These are phyloP conservation scores for Wickerhamomyces xylosicus DNA, from an alignment of 805 yeast species.

Conservation along the genomic window DNA sequence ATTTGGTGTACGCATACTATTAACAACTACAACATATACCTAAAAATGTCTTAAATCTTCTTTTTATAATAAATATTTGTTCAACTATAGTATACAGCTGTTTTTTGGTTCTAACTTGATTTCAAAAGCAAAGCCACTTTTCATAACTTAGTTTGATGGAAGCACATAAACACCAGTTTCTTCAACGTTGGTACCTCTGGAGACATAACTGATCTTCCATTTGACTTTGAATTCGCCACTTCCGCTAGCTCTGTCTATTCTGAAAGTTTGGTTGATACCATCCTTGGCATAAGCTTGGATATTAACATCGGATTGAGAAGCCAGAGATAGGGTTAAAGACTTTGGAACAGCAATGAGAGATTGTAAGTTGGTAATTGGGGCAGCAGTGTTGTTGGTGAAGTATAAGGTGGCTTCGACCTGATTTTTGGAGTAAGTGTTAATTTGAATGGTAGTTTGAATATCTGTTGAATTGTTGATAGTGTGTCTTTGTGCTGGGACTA, in stretches of 20 bases:
- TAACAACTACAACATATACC: too few relatives aligned
- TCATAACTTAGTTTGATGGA: not conserved
- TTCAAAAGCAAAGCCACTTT: too few relatives aligned
- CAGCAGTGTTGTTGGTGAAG: conserved; percentile 39
- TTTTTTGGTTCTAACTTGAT: too few relatives aligned
- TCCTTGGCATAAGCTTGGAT: conserved; percentile 37
- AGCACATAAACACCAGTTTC: conserved; percentile 25
- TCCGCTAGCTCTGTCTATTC: conserved; percentile 24
- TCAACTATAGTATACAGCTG: too few relatives aligned
- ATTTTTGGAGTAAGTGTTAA: conserved; percentile 25
- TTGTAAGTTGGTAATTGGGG: conserved; percentile 38
- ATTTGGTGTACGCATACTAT: too few relatives aligned
- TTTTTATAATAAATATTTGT: too few relatives aligned
- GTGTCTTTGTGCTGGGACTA: conserved; percentile 13
- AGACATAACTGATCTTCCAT: conserved; percentile 56
- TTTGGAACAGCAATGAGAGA: conserved; percentile 68
- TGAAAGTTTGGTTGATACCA: conserved; percentile 44
- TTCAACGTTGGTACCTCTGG: conserved; percentile 37
- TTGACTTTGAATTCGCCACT: conserved; percentile 50
- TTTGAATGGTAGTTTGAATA: conserved; percentile 39
- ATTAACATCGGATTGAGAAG: conserved; percentile 49
- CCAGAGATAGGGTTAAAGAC: conserved; percentile 42
- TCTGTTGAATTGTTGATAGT: conserved; percentile 32
- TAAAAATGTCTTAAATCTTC: too few relatives aligned
- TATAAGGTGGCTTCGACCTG: conserved; percentile 33